These are phyloP conservation scores for Neurospora terricola DNA, from an alignment of 495 filamentous ascomycete genomes.

Conservation along the genomic window DNA sequence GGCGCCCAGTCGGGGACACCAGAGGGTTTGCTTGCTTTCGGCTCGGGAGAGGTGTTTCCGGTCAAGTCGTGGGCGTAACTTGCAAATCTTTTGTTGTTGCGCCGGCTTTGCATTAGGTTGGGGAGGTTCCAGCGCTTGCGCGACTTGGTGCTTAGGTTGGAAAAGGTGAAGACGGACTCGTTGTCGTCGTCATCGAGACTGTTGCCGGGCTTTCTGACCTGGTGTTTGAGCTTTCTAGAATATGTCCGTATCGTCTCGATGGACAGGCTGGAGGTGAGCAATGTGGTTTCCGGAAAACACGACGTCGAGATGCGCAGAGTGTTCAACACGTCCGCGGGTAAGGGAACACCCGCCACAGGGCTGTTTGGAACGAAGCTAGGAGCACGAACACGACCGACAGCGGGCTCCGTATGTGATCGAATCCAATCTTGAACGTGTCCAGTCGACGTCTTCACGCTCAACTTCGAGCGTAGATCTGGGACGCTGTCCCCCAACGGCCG, in stretches of 20 bases:
- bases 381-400: neutral
- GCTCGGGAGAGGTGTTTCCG: neutral
- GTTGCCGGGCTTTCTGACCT: neutral
- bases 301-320: slow-evolving; percentile 29
- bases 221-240: slow-evolving; percentile 30
- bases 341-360: slow-evolving; percentile 19
- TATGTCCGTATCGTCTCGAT: slow-evolving; percentile 38
- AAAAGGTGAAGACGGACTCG: slow-evolving; percentile 11
- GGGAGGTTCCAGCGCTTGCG: slow-evolving; percentile 16
- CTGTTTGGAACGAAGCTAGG: neutral
- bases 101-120: slow-evolving; percentile 8
- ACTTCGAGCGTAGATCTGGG: neutral
- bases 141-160: neutral
- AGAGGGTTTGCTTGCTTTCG: neutral
- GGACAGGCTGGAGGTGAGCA: slow-evolving; percentile 32
- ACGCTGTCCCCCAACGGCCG: neutral
- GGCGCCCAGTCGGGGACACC: slow-evolving; percentile 28
- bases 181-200: slow-evolving; percentile 3
- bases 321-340: slow-evolving; percentile 32
- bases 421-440: neutral
- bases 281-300: slow-evolving; percentile 39
- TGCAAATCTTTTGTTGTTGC: slow-evolving; percentile 3
- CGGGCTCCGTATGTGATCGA: neutral
- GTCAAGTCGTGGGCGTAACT: neutral
- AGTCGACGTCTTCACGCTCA: neutral